Evolutionary conservation across 805 yeast species (phyloP).

Genomic region (Maudiozyma barnettii): DNA sequence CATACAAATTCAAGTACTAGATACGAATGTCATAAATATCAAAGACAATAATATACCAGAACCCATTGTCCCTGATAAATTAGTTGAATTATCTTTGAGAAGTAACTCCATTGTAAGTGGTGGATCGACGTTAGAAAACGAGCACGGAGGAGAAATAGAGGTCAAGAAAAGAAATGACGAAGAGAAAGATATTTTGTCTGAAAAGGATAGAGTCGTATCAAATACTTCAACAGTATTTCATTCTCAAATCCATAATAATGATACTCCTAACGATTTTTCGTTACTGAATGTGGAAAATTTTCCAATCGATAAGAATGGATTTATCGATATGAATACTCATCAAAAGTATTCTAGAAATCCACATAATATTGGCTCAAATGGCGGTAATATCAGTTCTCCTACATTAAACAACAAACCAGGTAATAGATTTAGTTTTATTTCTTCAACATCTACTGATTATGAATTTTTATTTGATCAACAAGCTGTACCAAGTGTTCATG

Average conservation of each 20-base stretch:
- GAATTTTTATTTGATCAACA: conserved; percentile 9
- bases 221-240: conserved; percentile 6
- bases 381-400: background rate
- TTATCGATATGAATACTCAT: conserved; percentile 3
- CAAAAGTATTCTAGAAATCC: background rate
- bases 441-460: conserved; percentile 25
- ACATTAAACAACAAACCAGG: conserved; percentile 7
- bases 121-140: background rate
- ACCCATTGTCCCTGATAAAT: background rate
- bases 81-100: background rate
- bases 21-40: background rate
- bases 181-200: background rate
- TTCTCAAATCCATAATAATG: background rate
- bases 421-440: conserved; percentile 27
- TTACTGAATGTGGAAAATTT: conserved; percentile 6
- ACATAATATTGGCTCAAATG: conserved; percentile 9
- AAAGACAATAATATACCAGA: background rate
- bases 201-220: conserved; percentile 5
- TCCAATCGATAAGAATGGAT: conserved; percentile 7
- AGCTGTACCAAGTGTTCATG: conserved; percentile 4
- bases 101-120: conserved; percentile 1
- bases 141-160: background rate
- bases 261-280: background rate
- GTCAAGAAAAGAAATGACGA: background rate
- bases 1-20: background rate